Conservation (phyloP, 805 yeast species). For the Clavispora carvajalis region DNA sequence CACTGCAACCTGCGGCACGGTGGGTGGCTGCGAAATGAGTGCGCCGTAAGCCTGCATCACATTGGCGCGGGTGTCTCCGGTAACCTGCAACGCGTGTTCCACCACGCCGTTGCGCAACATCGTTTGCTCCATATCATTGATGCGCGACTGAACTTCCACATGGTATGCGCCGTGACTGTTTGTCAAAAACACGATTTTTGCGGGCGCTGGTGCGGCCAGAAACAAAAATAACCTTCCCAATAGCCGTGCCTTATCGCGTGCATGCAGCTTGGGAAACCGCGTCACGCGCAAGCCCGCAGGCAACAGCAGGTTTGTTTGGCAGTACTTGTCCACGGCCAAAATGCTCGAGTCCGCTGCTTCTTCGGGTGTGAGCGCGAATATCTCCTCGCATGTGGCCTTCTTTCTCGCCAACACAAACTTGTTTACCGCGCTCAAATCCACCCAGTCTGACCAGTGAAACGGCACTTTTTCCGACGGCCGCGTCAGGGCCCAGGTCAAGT, state of each 20-base stretch:
- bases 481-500: slow-evolving; percentile 8
- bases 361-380: slow-evolving; percentile 16
- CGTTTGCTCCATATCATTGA: slow-evolving; percentile 15
- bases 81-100: slow-evolving; percentile 7
- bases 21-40: slow-evolving; percentile 8
- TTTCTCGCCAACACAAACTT: slow-evolving; percentile 8
- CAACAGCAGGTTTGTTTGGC: slow-evolving; percentile 11
- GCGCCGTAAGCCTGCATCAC: slow-evolving; percentile 12
- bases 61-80: slow-evolving; percentile 1
- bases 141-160: slow-evolving; percentile 13
- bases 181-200: slow-evolving; percentile 26
- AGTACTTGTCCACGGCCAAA: slow-evolving; percentile 14
- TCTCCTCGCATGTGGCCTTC: slow-evolving; percentile 13
- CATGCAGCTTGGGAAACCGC: slow-evolving; percentile 20
- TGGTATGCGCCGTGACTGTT: slow-evolving; percentile 17
- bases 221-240: slow-evolving; percentile 26
- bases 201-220: slow-evolving; percentile 24
- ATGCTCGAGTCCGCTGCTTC: slow-evolving; percentile 6
- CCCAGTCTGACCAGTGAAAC: slow-evolving; percentile 19
- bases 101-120: slow-evolving; percentile 22
- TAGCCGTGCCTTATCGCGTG: slow-evolving; percentile 19
- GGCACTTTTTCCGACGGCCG: slow-evolving; percentile 10
- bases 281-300: slow-evolving; percentile 21
- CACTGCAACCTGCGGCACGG: slow-evolving; percentile 3
- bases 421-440: slow-evolving; percentile 8